These are phyloP conservation scores for Trifolium subterraneum DNA, from an alignment of 306 rosid species.

Conservation along the genomic window DNA sequence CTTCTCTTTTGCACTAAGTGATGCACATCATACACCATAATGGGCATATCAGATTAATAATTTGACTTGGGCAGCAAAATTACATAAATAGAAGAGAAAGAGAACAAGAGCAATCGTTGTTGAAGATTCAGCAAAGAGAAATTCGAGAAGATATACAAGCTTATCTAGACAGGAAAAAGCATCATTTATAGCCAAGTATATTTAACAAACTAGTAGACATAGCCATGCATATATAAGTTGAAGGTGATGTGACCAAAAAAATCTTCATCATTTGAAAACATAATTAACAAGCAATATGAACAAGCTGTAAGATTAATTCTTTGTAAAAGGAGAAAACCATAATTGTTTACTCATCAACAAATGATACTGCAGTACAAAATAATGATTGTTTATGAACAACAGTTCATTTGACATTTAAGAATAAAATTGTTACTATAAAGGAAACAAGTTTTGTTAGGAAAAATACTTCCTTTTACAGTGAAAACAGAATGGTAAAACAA, in stretches of 20 bases:
- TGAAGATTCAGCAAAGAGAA: constrained; percentile 32
- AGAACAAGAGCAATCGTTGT: background rate
- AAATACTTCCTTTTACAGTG: constrained; percentile 17
- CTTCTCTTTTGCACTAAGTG: constrained; percentile 96
- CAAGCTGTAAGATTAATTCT: constrained; percentile 23
- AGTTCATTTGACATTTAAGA: constrained; percentile 13
- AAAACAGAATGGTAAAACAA: constrained; percentile 16
- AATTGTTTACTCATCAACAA: constrained; percentile 13
- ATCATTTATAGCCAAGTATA: constrained; percentile 24
- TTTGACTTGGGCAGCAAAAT: constrained; percentile 20
- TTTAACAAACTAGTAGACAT: constrained; percentile 3
- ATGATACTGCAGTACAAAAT: constrained; percentile 16
- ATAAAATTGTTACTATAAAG: constrained; percentile 3
- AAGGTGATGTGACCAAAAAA: constrained; percentile 34
- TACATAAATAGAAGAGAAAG: constrained; percentile 8
- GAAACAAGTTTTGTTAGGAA: constrained; percentile 8
- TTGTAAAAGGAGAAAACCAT: constrained; percentile 21
- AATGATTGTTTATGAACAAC: constrained; percentile 5
- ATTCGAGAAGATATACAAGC: background rate
- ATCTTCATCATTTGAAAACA: constrained; percentile 15
- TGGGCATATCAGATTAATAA: constrained; percentile 25
- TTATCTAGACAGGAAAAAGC: background rate
- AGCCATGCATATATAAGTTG: constrained; percentile 24
- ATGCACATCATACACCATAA: constrained; percentile 37
- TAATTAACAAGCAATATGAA: constrained; percentile 13